phyloP scores from a whole-genome alignment of 495 filamentous ascomycete species.

The Parachaetomium inaequale region DNA sequence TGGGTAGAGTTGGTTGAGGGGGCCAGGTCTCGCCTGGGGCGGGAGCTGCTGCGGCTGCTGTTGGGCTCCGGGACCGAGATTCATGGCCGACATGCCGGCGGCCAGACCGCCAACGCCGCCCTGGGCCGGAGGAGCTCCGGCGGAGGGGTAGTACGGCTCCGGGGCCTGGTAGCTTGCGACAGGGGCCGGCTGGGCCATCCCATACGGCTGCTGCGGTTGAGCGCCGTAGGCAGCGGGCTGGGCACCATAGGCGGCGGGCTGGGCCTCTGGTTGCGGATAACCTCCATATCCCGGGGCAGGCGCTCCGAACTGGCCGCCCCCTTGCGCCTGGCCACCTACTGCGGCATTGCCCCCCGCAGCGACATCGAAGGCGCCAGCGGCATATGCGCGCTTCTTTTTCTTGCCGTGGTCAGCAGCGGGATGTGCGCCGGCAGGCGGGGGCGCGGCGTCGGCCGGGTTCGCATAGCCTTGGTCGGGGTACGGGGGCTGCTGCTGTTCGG shows the following conservation, averaged over 20 bases:
- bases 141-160: conserved; percentile 59
- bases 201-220: conserved; percentile 42
- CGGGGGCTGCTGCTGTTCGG: conserved; percentile 31
- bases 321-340: conserved; percentile 44
- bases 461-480: conserved; percentile 39
- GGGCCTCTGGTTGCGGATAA: conserved; percentile 60
- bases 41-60: conserved; percentile 53
- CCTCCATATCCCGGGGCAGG: conserved; percentile 50
- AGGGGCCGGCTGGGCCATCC: conserved; percentile 42
- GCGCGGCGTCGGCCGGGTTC: conserved; percentile 39
- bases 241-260: conserved; percentile 50
- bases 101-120: conserved; percentile 70
- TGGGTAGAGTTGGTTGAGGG: conserved; percentile 84
- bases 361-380: conserved; percentile 90
- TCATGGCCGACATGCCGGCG: conserved; percentile 80
- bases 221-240: conserved; percentile 53
- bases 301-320: conserved; percentile 35
- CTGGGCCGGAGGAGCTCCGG: conserved; percentile 43
- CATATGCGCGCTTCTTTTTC: conserved; percentile 89
- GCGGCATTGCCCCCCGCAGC: conserved; percentile 83
- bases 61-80: conserved; percentile 54
- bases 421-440: conserved; percentile 38
- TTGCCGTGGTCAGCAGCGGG: conserved; percentile 50
- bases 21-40: conserved; percentile 49
- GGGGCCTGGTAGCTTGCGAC: conserved; percentile 61